Percentiles rank a stretch among this genome's conserved stretches.
Evolutionary conservation across 176 grass and related monocot genomes (phyloP).

Genomic region (Pharus latifolius): DNA sequence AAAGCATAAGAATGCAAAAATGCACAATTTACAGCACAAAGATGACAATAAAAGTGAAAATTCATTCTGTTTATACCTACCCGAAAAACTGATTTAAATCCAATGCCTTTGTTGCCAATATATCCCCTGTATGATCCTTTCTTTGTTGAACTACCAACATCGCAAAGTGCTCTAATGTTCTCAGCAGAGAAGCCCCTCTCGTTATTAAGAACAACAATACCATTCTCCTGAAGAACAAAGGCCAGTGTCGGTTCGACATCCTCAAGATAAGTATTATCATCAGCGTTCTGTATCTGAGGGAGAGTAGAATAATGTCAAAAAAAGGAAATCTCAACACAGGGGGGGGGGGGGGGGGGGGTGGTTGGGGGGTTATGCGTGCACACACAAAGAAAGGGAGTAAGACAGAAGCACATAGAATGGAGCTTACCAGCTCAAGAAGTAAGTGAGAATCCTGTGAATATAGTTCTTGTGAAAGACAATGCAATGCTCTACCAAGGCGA

Average conservation of each 20-base stretch:
- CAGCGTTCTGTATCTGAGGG: slow-evolving; percentile 88
- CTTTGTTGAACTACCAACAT: slow-evolving; percentile 95
- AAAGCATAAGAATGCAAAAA: neutral
- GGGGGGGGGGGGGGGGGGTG: too few relatives aligned
- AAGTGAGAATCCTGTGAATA: slow-evolving; percentile 98
- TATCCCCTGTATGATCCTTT: slow-evolving; percentile 80
- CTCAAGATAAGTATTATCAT: slow-evolving; percentile 83
- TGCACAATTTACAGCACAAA: neutral
- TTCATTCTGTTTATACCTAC: slow-evolving; percentile 29
- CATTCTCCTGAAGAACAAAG: slow-evolving; percentile 82
- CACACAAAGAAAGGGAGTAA: slow-evolving; percentile 8
- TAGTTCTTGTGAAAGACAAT: slow-evolving; percentile 92
- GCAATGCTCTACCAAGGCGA: slow-evolving; percentile 92
- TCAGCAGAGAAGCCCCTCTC: slow-evolving; percentile 78
- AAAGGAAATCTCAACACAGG: slow-evolving; percentile 13
- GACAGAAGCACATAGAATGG: neutral
- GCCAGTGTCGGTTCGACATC: slow-evolving; percentile 74
- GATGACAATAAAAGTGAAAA: slow-evolving; percentile 4
- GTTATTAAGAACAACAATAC: slow-evolving; percentile 87
- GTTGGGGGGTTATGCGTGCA: too few relatives aligned
- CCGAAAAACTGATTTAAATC: slow-evolving; percentile 99
- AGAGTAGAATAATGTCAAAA: slow-evolving; percentile 20
- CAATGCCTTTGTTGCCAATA: slow-evolving; percentile 97
- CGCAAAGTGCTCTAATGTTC: slow-evolving; percentile 95
- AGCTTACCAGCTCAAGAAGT: slow-evolving; percentile 88